Evolutionary conservation across 2,329 filamentous ascomycete species (phyloP).

Genomic region (Cladophialophora psammophila): DNA sequence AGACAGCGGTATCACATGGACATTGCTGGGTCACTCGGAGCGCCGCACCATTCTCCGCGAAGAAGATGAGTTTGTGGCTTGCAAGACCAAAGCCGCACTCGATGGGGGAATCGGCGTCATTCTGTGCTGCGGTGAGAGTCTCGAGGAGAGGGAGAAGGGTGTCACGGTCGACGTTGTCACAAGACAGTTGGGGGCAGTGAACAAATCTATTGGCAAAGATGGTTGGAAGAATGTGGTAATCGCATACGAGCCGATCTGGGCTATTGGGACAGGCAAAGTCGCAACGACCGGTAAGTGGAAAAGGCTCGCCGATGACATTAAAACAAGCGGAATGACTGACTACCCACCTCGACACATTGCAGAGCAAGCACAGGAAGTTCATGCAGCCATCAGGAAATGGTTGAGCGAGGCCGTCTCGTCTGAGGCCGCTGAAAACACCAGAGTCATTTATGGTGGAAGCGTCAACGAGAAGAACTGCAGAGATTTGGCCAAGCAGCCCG

Average conservation of each 20-base stretch:
- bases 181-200: constrained; percentile 81
- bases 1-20: constrained; percentile 88
- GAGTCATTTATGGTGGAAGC: constrained; percentile 95
- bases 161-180: constrained; percentile 68
- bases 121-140: constrained; percentile 95
- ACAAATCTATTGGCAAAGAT: constrained; percentile 68
- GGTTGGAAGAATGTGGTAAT: constrained; percentile 96
- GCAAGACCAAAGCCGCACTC: constrained; percentile 92
- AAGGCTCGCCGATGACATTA: neutral
- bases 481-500: constrained; percentile 87
- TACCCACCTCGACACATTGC: constrained; percentile 42
- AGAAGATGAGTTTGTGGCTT: constrained; percentile 82
- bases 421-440: constrained; percentile 81
- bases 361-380: constrained; percentile 91
- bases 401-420: constrained; percentile 76
- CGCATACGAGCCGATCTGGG: constrained; percentile 98
- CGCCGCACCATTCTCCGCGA: constrained; percentile 89
- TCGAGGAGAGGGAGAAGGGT: constrained; percentile 64
- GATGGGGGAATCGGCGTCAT: constrained; percentile 90
- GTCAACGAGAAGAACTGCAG: constrained; percentile 98
- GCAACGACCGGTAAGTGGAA: constrained; percentile 63
- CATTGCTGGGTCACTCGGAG: constrained; percentile 93
- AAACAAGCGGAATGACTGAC: neutral
- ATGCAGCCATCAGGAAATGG: constrained; percentile 90
- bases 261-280: constrained; percentile 90